phyloP scores from a whole-genome alignment of 805 yeast species.

The Zygotorulaspora florentina region DNA sequence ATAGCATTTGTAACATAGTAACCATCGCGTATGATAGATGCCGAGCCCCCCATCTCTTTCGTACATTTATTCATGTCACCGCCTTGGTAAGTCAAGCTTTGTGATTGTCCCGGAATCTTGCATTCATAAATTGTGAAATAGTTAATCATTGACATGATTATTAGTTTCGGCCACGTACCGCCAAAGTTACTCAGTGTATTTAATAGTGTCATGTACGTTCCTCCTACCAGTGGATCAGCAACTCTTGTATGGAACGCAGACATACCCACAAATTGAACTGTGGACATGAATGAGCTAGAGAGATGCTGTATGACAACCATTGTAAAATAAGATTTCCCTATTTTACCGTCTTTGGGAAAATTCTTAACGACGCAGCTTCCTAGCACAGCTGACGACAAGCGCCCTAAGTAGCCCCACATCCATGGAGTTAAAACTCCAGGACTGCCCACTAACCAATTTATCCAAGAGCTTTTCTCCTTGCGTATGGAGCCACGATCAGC shows the following conservation, averaged over 20 bases:
- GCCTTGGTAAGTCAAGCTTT: slow-evolving; percentile 11
- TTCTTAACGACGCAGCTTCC: slow-evolving; percentile 69
- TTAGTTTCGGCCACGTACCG: slow-evolving; percentile 95
- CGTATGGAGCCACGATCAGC: slow-evolving; percentile 12
- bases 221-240: slow-evolving; percentile 95
- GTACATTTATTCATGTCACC: slow-evolving; percentile 17
- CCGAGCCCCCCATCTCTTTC: slow-evolving; percentile 46
- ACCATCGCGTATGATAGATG: slow-evolving; percentile 64
- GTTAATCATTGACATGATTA: slow-evolving; percentile 77
- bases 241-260: slow-evolving; percentile 93
- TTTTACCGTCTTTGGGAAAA: slow-evolving; percentile 60
- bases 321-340: slow-evolving; percentile 51
- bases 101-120: slow-evolving; percentile 25
- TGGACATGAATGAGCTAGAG: slow-evolving; percentile 84
- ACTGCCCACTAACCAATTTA: slow-evolving; percentile 27
- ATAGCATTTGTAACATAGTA: slow-evolving; percentile 72
- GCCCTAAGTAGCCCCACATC: slow-evolving; percentile 81
- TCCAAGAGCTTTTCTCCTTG: slow-evolving; percentile 5
- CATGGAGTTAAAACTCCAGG: slow-evolving; percentile 76
- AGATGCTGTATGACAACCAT: slow-evolving; percentile 78
- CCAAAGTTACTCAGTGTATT: slow-evolving; percentile 91
- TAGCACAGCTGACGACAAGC: slow-evolving; percentile 66
- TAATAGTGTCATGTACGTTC: slow-evolving; percentile 95
- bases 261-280: slow-evolving; percentile 90
- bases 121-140: slow-evolving; percentile 67